Base-by-base conservation (phyloP, 2,329 filamentous ascomycete genomes). In the Calonectria pseudoreteaudii region DNA sequence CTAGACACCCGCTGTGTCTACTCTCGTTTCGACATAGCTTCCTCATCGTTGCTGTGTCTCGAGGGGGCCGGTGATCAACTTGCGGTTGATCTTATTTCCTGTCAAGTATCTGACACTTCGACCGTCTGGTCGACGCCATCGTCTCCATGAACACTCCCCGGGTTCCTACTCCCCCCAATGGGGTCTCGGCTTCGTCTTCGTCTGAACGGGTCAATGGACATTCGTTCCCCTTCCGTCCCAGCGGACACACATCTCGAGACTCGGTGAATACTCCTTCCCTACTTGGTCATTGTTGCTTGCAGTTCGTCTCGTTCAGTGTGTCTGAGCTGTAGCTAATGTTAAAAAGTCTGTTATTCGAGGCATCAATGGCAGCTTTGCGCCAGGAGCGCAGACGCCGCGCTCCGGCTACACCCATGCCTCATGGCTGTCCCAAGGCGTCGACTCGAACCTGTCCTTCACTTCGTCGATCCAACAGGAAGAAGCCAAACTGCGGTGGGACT, bases 401-500 rank as follows among this genome's bases (percentile, higher is more conserved):
- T 85, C 84, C 2, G 76, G 77, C 23, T 52, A 77, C 30, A 82
- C 82, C 1, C 80, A 82, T 13, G 76, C 72, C 3, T 85, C 83
- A 9, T 84, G 81, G 81, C 79, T 80, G 8, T 83, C 83, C 23
- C 79, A 82, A 5, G 81, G 81, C 31, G 75, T 78, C 68, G 81
- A 84, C 62, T 85, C 83, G 16, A 83, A 79, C 71, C 76, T 79
- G 8, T 85, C 84, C 2, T 84, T 85, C 56, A 80, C 80, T 2
- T 86, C 84, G 1, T 84, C 83, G 0, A 76, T 86, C 10, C 73
- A 77, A 14, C 84, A 85, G 44, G 84, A 86, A 74, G 84, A 86
- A 60, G 83, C 85, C 18, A 85, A 85, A 67, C 76, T 82, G 11
- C 82, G 84, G 34, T 86, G 85, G 85, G 82, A 86, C 69, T 83